These are phyloP conservation scores for Metschnikowia drakensbergensis DNA, from an alignment of 805 yeast species.

Conservation along the genomic window DNA sequence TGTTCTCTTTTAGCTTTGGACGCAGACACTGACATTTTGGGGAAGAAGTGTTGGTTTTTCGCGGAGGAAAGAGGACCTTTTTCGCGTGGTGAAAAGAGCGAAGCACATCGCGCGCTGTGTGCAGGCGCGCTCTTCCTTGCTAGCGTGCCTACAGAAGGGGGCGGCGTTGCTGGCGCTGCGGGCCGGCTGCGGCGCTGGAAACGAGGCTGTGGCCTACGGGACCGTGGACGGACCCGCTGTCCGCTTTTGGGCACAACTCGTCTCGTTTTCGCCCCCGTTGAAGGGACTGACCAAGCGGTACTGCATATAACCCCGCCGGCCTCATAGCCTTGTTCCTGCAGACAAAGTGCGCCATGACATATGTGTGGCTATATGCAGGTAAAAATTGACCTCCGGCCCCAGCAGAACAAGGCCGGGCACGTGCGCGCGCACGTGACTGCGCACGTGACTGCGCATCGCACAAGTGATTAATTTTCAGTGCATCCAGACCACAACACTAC, in stretches of 20 bases:
- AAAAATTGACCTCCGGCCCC: neutral
- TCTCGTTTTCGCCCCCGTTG: too few species aligned
- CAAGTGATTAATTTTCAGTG: constrained; percentile 1
- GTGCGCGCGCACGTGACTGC: neutral
- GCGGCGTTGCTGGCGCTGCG: neutral
- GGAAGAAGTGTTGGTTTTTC: constrained; percentile 4
- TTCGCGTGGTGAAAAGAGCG: neutral
- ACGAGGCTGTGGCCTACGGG: too few species aligned
- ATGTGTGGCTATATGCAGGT: neutral
- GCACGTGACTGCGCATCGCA: constrained; percentile 3
- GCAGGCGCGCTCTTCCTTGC: neutral
- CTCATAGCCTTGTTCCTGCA: neutral
- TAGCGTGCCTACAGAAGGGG: neutral
- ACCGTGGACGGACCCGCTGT: neutral
- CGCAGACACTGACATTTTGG: constrained; percentile 60
- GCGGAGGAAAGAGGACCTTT: neutral
- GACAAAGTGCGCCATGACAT: neutral
- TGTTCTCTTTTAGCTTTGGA: constrained; percentile 99
- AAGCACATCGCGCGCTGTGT: constrained; percentile 1
- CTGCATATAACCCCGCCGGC: neutral
- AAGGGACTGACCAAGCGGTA: neutral
- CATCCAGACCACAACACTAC: neutral
- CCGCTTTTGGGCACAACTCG: too few species aligned
- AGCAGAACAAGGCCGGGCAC: too few species aligned
- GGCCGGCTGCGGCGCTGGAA: neutral